Conservation (phyloP, 305 asterid species). For the Fraxinus angustifolia region DNA sequence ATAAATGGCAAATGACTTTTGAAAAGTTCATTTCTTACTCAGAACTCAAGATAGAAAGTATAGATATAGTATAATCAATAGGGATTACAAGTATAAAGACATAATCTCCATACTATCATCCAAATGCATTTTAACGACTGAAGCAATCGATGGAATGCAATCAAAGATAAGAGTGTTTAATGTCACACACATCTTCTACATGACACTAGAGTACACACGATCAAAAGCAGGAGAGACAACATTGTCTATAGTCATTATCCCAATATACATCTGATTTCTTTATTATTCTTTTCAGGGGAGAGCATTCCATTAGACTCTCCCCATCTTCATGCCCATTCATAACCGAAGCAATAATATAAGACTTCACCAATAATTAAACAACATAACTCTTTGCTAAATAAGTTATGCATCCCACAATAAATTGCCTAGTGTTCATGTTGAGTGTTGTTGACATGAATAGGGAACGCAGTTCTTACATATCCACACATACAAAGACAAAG, state of each 20-base stretch:
- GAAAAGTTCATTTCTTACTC: neutral
- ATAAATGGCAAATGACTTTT: conserved; percentile 2
- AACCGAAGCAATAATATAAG: neutral
- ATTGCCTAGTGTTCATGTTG: neutral
- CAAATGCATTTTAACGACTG: neutral
- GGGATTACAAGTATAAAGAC: neutral
- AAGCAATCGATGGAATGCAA: neutral
- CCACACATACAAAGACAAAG: neutral
- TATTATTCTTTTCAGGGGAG: neutral
- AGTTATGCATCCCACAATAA: neutral
- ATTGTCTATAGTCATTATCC: neutral
- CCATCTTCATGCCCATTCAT: neutral
- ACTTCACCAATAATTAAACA: neutral
- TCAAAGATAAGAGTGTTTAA: neutral
- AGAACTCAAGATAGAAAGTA: neutral
- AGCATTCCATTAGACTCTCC: neutral
- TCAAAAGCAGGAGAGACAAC: neutral
- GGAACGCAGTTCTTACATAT: neutral
- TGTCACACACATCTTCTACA: neutral
- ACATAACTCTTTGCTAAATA: neutral
- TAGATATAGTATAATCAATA: neutral
- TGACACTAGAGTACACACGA: neutral
- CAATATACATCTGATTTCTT: neutral
- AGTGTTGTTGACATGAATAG: neutral
- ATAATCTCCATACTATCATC: neutral